Evolutionary conservation across 2,329 filamentous ascomycete species (phyloP), one percentile per base, ranked within the genome.

Genomic region (Chrysosphaeria jannelii): DNA sequence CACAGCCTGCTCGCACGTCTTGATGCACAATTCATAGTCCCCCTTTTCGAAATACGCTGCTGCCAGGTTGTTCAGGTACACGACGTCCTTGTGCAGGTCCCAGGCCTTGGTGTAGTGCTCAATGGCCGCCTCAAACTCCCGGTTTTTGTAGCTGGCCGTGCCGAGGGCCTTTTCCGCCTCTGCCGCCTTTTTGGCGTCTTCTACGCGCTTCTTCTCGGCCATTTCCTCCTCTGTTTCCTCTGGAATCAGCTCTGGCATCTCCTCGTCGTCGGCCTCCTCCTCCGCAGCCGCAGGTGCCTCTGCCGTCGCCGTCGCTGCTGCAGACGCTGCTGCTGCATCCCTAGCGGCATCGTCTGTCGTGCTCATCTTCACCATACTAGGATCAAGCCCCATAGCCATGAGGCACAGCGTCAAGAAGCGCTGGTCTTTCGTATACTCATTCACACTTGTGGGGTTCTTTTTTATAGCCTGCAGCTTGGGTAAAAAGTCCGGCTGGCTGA

Each of bases 121-220:
- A 37, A 97, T 91, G 23, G 85, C 85, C 39, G 71, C 65, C 37
- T 93, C 85, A 34, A 97, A 91, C 41, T 91, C 67, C 35, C 76
- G 69, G 61, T 93, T 93, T 67, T 97, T 97, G 58, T 97, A 97
- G 44, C 69, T 68, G 35, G 85, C 76, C 9, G 81, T 97, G 27
- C 85, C 85, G 27, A 88, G 53, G 14, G 68, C 72, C 62, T 97
- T 97, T 48, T 91, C 72, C 42, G 78, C 74, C 36, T 97, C 85
- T 21, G 79, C 85, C 31, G 71, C 75, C 38, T 69, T 74, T 53
- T 93, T 89, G 19, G 76, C 75, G 53, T 85, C 74, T 48, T 72
- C 72, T 47, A 79, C 78, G 29, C 71, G 72, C 26, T 64, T 42
- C 1, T 67, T 58, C 43, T 93, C 53, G 19, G 21, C 27, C n/a